A percentile compares a stretch with the other conserved stretches of the same genome.
phyloP scores from a whole-genome alignment of 163 green algal species.

The Chlorella variabilis region DNA sequence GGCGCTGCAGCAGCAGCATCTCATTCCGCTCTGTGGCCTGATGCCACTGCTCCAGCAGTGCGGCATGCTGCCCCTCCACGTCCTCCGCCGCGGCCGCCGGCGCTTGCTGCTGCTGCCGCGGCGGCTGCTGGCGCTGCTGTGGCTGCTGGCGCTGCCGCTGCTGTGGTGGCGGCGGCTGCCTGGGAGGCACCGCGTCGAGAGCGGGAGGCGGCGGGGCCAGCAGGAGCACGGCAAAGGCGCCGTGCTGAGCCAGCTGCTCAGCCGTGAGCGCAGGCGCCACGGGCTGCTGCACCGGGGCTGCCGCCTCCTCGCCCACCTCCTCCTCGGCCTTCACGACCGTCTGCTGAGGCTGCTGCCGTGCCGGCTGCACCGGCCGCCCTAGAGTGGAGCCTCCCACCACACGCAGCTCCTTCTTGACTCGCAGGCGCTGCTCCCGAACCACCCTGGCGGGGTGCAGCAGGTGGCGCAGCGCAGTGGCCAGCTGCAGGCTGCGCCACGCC shows the following conservation, averaged over 20 bases:
- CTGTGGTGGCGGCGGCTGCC: background rate
- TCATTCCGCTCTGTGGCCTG: constrained; percentile 25
- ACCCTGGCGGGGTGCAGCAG: constrained; percentile 20
- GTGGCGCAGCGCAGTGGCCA: constrained; percentile 41
- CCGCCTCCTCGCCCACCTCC: background rate
- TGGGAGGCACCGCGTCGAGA: background rate
- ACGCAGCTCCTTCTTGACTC: background rate
- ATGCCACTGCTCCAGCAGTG: background rate
- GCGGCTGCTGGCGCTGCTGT: background rate
- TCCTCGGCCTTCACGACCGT: background rate
- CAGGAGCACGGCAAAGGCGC: constrained; percentile 20
- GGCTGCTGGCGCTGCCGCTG: background rate
- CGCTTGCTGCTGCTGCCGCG: background rate
- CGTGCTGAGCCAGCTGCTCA: constrained; percentile 16
- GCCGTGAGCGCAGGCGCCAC: no score
- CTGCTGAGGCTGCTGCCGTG: background rate
- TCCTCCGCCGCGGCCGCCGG: background rate
- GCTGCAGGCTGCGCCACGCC: constrained; percentile 20
- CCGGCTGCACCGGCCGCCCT: background rate
- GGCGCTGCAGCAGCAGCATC: constrained; percentile 42
- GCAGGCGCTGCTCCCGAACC: background rate
- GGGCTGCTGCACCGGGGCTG: background rate
- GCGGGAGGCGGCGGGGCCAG: background rate
- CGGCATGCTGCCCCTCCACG: background rate
- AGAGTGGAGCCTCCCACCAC: background rate